phyloP scores from a whole-genome alignment of 2,329 filamentous ascomycete genomes.

The Apiospora aurea region DNA sequence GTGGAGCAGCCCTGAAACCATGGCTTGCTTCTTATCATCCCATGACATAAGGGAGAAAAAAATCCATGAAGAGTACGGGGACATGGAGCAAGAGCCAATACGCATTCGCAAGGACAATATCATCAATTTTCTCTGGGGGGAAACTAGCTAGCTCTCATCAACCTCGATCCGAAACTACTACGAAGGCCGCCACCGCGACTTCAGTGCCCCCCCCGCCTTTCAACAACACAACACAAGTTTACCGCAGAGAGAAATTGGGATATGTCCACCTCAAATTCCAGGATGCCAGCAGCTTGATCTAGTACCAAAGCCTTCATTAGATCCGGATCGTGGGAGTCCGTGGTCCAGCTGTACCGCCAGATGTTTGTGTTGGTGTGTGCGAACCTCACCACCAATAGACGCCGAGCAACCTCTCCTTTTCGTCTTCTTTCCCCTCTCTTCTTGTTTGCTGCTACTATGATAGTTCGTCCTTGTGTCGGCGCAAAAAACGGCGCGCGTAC shows the following conservation, averaged over 20 bases:
- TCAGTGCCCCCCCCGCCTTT: background rate
- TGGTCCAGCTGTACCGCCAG: background rate
- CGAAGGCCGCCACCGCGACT: background rate
- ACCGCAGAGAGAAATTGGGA: constrained; percentile 3
- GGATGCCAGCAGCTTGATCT: constrained; percentile 7
- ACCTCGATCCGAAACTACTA: constrained; percentile 4
- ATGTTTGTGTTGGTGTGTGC: background rate
- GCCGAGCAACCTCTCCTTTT: background rate
- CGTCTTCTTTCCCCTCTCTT: background rate
- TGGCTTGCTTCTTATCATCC: background rate
- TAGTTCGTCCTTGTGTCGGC: background rate
- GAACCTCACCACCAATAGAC: background rate
- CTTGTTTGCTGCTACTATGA: background rate
- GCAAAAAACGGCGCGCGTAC: background rate
- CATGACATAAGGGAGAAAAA: background rate
- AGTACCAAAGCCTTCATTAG: constrained; percentile 10
- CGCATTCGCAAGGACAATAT: background rate
- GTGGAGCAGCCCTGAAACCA: background rate
- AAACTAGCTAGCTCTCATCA: background rate
- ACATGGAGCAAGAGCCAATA: background rate
- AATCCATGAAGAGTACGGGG: background rate
- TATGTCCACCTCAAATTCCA: constrained; percentile 14
- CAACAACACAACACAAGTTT: background rate
- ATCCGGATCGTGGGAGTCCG: constrained; percentile 4
- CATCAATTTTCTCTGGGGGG: constrained; percentile 1